Conservation (phyloP, 768 basidiomycete species). For the Suillus sp. region DNA sequence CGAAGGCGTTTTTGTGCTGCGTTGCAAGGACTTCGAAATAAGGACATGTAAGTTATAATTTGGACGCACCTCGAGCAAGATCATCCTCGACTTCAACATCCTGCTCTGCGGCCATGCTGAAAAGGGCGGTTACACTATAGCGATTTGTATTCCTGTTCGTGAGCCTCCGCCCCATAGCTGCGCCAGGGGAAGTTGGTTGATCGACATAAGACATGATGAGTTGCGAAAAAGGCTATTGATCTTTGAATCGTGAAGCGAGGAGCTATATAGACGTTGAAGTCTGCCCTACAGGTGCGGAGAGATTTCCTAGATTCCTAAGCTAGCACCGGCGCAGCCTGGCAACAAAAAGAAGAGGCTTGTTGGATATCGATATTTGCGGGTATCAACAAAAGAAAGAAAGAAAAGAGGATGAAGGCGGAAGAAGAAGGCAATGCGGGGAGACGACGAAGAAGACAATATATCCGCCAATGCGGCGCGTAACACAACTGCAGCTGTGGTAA, state of each 20-base stretch:
- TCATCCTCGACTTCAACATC: conserved; percentile 98
- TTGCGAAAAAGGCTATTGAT: conserved; percentile 3
- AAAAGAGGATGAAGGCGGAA: conserved; percentile 15
- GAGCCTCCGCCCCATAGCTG: conserved; percentile 70
- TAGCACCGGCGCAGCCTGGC: conserved; percentile 44
- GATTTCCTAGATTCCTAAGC: conserved; percentile 26
- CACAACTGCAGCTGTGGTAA: conserved; percentile 5
- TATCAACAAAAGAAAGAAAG: conserved; percentile 36
- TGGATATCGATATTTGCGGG: conserved; percentile 31
- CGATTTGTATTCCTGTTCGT: conserved; percentile 95
- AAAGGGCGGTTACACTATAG: conserved; percentile 93
- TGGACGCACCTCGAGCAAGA: conserved; percentile 78
- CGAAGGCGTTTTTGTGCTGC: conserved; percentile 95
- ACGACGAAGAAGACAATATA: conserved; percentile 9
- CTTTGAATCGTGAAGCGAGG: conserved; percentile 11
- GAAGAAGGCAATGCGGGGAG: conserved; percentile 9
- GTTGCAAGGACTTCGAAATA: neutral
- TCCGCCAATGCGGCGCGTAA: conserved; percentile 8
- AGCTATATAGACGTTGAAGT: conserved; percentile 15
- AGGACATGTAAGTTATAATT: neutral
- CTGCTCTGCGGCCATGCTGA: conserved; percentile 98
- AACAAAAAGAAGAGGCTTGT: conserved; percentile 21
- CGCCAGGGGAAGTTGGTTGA: conserved; percentile 60
- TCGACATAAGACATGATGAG: conserved; percentile 61
- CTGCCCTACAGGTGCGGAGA: conserved; percentile 1